Conservation (phyloP, 352 stramenopile genomes). For the Globisporangium cystogenes region DNA sequence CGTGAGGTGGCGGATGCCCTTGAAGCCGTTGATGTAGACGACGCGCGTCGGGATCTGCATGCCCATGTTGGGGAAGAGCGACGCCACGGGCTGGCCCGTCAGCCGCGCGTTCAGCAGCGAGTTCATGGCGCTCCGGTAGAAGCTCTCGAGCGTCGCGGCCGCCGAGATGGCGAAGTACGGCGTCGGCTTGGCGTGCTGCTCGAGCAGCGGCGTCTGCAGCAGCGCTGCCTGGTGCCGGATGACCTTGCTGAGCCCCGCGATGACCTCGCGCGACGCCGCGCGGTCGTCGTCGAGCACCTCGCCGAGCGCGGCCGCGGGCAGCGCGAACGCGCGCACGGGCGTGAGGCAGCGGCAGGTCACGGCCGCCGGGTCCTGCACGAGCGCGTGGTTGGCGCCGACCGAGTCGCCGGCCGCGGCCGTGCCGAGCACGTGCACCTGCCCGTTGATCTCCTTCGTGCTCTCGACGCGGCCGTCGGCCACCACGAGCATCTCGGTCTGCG, state of each 20-base stretch:
- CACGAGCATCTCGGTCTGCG: constrained; percentile 78
- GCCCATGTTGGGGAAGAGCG: constrained; percentile 92
- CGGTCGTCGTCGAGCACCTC: constrained; percentile 71
- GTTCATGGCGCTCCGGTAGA: constrained; percentile 92
- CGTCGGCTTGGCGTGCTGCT: constrained; percentile 88
- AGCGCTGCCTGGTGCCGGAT: constrained; percentile 82
- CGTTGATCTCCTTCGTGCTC: constrained; percentile 76
- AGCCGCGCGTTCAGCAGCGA: constrained; percentile 87
- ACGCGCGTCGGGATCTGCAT: constrained; percentile 92
- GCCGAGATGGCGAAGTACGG: constrained; percentile 90
- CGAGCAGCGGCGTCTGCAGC: constrained; percentile 85
- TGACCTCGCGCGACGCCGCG: constrained; percentile 72
- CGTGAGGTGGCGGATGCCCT: constrained; percentile 80
- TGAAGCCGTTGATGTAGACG: constrained; percentile 93
- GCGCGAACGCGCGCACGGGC: constrained; percentile 70
- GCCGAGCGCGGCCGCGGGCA: constrained; percentile 59
- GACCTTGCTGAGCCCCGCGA: constrained; percentile 85
- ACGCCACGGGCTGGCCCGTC: constrained; percentile 67
- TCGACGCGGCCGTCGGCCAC: constrained; percentile 61
- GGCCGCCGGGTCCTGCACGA: constrained; percentile 69
- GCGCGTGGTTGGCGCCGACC: constrained; percentile 77
- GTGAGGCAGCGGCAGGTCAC: constrained; percentile 78
- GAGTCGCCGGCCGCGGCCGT: constrained; percentile 38
- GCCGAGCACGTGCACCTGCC: constrained; percentile 73
- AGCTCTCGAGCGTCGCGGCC: constrained; percentile 89